Percentiles rank a stretch among this genome's conserved stretches.
Conservation (phyloP, 2,329 filamentous ascomycete species). For the Alternaria infectoria region DNA sequence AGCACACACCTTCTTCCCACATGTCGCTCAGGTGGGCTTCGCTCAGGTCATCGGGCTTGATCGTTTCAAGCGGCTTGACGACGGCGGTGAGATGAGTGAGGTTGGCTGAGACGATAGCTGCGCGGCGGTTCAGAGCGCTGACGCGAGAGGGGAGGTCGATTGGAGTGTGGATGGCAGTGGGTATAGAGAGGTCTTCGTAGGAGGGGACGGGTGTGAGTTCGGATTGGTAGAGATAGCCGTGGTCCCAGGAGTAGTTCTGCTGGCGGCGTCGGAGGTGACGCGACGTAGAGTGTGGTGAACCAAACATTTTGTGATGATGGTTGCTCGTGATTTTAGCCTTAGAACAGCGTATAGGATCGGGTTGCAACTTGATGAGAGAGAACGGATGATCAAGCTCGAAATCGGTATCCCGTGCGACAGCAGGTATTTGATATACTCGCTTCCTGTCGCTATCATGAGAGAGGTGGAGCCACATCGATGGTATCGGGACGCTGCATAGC, state of each 20-base stretch:
- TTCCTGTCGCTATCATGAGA: not conserved
- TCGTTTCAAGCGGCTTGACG: constrained; percentile 5
- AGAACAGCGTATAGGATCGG: not conserved
- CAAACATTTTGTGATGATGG: not conserved
- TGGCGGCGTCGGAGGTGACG: not conserved
- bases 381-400: not conserved
- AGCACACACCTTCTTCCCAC: not conserved
- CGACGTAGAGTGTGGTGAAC: not conserved
- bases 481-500: not conserved
- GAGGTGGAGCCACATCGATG: not conserved
- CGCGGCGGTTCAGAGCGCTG: constrained; percentile 4
- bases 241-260: constrained; percentile 5
- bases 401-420: not conserved
- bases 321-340: no score
- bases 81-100: constrained; percentile 5
- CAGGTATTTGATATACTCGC: not conserved
- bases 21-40: constrained; percentile 4
- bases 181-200: not conserved
- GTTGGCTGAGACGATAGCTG: constrained; percentile 1
- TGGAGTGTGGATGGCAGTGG: not conserved
- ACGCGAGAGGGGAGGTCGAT: constrained; percentile 4
- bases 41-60: not conserved
- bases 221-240: not conserved
- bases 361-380: not conserved
- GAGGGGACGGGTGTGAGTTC: not conserved